Base-by-base conservation (phyloP, 441 rosid genomes). In the Melastoma candidum region DNA sequence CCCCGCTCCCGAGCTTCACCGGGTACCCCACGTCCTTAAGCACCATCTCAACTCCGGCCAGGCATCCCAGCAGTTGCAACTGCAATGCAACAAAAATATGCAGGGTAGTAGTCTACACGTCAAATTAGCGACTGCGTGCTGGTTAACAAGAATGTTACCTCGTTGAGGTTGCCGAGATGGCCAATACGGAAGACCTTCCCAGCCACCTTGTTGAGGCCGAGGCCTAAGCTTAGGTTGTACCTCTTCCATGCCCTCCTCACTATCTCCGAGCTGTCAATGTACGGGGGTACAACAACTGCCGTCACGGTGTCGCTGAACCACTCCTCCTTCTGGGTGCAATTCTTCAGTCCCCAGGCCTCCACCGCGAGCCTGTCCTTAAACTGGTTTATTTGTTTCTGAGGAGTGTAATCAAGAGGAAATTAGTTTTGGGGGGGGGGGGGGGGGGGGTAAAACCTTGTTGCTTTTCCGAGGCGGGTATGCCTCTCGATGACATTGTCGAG, bases 291-390 rank as follows among this genome's bases (percentile, higher is more conserved):
- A 1, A 87, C 47, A 14, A 90, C 90, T 7, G 97, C 96, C 9
- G 97, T 90, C 63, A 90, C 97, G 0, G 97, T 90, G 80, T 90
- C 82, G 63, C 97, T 90, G 72, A 51, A 77, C 95, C 97, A 87
- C 67, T 90, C 97, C 64, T 87, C 97, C 72, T 77, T 90, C 13
- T 81, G 95, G 32, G 97, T 83, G 70, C 97, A 87, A 74, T 90
- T 90, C 76, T 84, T 90, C 79, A 90, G 67, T 26, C 97, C 97
- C 96, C 97, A 90, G 17, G 96, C 97, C 76, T 90, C 96, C 62
- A 87, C 96, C 12, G 97, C 97, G 49, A 87, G 81, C 89, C 97
- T 90, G 59, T 58, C 60, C 41, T 17, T 17, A 48, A 12, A 32
- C 7, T 24, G 13, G 6, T 44, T 13, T 27, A 41, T 41, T 44